Percentiles rank a stretch among this genome's conserved stretches.
These are phyloP conservation scores for Pseudopyrenochaeta lycopersici DNA, from an alignment of 2,329 filamentous ascomycete genomes.

Conservation along the genomic window DNA sequence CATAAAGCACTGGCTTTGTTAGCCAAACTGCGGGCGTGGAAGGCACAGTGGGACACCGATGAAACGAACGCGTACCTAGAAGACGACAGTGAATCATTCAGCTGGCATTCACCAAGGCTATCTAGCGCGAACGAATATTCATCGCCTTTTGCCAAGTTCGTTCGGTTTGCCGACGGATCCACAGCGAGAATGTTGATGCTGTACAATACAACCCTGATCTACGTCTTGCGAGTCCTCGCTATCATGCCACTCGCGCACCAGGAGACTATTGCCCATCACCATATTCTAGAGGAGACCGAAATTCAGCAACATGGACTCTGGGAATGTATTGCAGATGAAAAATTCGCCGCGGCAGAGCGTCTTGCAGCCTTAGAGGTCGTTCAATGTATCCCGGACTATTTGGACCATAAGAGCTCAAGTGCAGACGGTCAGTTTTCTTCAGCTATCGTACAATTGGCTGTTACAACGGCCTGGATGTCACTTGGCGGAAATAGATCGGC, in stretches of 20 bases:
- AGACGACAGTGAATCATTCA: neutral
- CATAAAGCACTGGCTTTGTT: neutral
- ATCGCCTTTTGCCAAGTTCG: neutral
- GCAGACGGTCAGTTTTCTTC: slow-evolving; percentile 12
- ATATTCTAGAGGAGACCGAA: neutral
- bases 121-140: neutral
- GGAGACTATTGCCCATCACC: neutral
- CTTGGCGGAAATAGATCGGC: slow-evolving; percentile 21
- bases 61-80: slow-evolving; percentile 4
- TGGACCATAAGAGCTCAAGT: slow-evolving; percentile 12
- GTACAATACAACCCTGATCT: slow-evolving; percentile 39
- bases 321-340: neutral
- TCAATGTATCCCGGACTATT: slow-evolving; percentile 29
- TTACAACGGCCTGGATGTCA: slow-evolving; percentile 25
- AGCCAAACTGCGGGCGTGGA: slow-evolving; percentile 14
- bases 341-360: slow-evolving; percentile 16
- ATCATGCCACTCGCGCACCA: slow-evolving; percentile 6
- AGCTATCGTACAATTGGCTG: slow-evolving; percentile 31
- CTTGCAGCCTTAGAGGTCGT: slow-evolving; percentile 28
- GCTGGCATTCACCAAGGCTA: neutral
- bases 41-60: slow-evolving; percentile 15
- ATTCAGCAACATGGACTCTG: neutral
- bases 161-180: slow-evolving; percentile 9
- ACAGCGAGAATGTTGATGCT: slow-evolving; percentile 33
- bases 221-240: slow-evolving; percentile 30